These are phyloP conservation scores for Termitomyces sp. DNA, from an alignment of 768 basidiomycete species.

Conservation along the genomic window DNA sequence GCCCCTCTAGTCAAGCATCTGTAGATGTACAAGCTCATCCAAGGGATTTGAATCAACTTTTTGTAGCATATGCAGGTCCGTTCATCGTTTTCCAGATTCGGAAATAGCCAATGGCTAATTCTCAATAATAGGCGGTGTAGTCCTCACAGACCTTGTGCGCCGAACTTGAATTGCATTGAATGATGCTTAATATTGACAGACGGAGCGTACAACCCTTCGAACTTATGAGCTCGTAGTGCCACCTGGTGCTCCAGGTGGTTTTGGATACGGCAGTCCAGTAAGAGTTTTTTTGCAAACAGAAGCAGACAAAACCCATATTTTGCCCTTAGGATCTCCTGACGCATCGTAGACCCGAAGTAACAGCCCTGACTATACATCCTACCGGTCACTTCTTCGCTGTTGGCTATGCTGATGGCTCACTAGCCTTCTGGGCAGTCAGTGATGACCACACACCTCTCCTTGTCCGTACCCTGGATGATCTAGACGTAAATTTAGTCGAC, in stretches of 20 bases:
- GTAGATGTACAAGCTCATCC: constrained; percentile 67
- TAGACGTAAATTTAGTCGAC: constrained; percentile 52
- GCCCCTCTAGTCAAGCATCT: constrained; percentile 35
- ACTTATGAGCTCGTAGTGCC: constrained; percentile 67
- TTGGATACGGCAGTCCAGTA: constrained; percentile 53
- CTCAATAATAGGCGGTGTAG: constrained; percentile 45
- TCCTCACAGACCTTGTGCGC: constrained; percentile 53
- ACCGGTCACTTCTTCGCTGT: constrained; percentile 71
- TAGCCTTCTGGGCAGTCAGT: constrained; percentile 79
- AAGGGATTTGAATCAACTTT: constrained; percentile 63
- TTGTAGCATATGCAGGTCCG: constrained; percentile 72
- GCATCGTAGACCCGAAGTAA: constrained; percentile 66
- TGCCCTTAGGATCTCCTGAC: constrained; percentile 53
- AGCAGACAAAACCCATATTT: not conserved
- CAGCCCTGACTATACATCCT: constrained; percentile 68
- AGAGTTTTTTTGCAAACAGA: constrained; percentile 11
- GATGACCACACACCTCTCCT: constrained; percentile 73
- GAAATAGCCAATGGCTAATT: not conserved
- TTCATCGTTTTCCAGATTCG: not conserved
- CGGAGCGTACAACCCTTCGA: constrained; percentile 45
- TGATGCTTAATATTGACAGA: constrained; percentile 20
- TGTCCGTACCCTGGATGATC: constrained; percentile 60
- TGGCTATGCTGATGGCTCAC: constrained; percentile 77
- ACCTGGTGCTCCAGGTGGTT: constrained; percentile 80
- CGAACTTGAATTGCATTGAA: not conserved